Evolutionary conservation across 768 basidiomycete genomes (phyloP).

Genomic region (Kwoniella pini): DNA sequence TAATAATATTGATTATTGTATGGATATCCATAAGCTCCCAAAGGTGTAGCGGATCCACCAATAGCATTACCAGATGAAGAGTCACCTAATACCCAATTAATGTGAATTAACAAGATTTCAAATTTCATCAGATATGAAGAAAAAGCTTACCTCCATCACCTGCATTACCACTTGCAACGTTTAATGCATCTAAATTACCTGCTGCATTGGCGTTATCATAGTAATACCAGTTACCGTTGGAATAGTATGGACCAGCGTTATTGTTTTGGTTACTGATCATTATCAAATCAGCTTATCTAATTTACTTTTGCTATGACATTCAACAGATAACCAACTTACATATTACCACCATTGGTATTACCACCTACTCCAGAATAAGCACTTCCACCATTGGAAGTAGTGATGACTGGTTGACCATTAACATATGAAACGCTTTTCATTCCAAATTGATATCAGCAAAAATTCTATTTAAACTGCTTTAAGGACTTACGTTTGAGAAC

Average conservation of each 20-base stretch:
- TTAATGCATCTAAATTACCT: constrained; percentile 26
- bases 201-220: constrained; percentile 15
- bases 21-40: constrained; percentile 2
- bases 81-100: constrained; percentile 32
- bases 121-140: no score
- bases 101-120: background rate
- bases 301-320: background rate
- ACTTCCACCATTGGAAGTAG: constrained; percentile 30
- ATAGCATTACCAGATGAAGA: constrained; percentile 31
- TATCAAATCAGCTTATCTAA: background rate
- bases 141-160: constrained; percentile 40
- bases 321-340: constrained; percentile 27
- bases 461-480: no score
- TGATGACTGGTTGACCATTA: constrained; percentile 24
- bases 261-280: constrained; percentile 22
- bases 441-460: no score
- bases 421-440: constrained; percentile 23
- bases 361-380: constrained; percentile 47
- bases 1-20: constrained; percentile 19
- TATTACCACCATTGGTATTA: constrained; percentile 38
- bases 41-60: constrained; percentile 28
- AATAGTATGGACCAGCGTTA: constrained; percentile 17
- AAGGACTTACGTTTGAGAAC: constrained; percentile 19
- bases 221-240: constrained; percentile 9
- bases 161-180: constrained; percentile 33